Conservation (phyloP, 129 eudicot genomes). For the Arctium lappa region DNA sequence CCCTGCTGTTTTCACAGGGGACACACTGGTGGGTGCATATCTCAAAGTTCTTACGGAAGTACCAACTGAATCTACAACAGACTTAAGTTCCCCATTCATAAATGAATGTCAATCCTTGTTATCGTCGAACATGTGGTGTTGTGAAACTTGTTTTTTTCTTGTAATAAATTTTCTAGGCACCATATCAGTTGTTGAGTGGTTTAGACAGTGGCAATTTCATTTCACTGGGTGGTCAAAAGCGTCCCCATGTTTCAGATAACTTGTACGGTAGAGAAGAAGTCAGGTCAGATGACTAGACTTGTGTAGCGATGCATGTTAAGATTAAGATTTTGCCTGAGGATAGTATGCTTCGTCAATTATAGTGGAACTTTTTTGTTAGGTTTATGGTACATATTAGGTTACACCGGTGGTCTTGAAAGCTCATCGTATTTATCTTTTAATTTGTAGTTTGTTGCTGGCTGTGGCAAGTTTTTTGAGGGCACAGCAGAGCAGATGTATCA, state of each 20-base stretch:
- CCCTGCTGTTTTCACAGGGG: conserved; percentile 96
- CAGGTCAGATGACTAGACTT: neutral
- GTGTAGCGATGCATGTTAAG: neutral
- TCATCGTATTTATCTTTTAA: neutral
- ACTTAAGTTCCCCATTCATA: neutral
- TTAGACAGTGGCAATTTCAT: neutral
- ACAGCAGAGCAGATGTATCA: conserved; percentile 92
- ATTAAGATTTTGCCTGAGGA: neutral
- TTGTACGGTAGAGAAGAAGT: neutral
- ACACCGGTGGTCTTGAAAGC: neutral
- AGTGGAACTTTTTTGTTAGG: neutral
- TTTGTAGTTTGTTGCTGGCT: conserved; percentile 89
- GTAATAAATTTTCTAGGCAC: neutral
- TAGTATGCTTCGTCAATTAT: neutral
- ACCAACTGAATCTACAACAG: neutral
- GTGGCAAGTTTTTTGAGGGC: conserved; percentile 96
- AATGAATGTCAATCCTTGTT: neutral
- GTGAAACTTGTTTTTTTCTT: neutral
- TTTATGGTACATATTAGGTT: neutral
- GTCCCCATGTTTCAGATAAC: neutral
- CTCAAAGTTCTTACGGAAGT: neutral
- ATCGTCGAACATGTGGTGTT: neutral
- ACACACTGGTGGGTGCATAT: conserved; percentile 61
- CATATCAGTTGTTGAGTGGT: neutral
- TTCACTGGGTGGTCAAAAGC: neutral